A percentile compares a stretch with the other conserved stretches of the same genome.
Evolutionary conservation across 2,329 filamentous ascomycete genomes (phyloP).

Genomic region (Penicillium sclerotigenum): DNA sequence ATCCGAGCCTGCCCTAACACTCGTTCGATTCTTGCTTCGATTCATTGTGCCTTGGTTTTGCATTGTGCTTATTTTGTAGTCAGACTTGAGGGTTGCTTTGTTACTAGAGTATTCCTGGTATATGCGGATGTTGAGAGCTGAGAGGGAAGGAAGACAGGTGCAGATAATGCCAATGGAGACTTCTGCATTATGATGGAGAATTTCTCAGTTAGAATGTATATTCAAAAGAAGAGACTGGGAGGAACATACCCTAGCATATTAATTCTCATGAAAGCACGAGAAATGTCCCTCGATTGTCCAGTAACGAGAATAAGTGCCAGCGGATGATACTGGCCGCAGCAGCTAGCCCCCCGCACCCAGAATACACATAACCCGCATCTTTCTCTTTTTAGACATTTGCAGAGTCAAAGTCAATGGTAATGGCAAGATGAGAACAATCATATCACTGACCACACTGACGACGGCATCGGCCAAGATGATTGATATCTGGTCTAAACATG

Average conservation of each 20-base stretch:
- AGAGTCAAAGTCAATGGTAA: constrained; percentile 47
- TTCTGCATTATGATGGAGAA: constrained; percentile 36
- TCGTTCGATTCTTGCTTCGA: constrained; percentile 17
- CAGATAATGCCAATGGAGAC: constrained; percentile 42
- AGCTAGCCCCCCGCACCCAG: constrained; percentile 47
- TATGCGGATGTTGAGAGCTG: constrained; percentile 34
- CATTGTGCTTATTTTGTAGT: constrained; percentile 23
- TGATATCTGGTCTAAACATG: constrained; percentile 29
- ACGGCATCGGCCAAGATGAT: constrained; percentile 55
- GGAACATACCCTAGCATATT: constrained; percentile 34
- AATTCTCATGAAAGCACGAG: constrained; percentile 29
- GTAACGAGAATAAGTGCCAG: constrained; percentile 25
- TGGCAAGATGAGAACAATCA: constrained; percentile 52
- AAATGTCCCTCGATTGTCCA: constrained; percentile 24
- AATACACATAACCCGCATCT: constrained; percentile 46
- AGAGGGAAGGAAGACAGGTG: constrained; percentile 41
- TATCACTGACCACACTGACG: constrained; percentile 59
- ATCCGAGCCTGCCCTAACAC: constrained; percentile 20
- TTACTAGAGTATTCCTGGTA: constrained; percentile 30
- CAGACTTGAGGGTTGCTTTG: constrained; percentile 19
- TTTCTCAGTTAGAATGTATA: constrained; percentile 31
- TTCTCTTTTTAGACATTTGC: constrained; percentile 48
- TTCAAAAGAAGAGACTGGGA: constrained; percentile 22
- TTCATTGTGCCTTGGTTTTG: constrained; percentile 14
- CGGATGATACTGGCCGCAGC: constrained; percentile 30